A percentile compares a stretch with the other conserved stretches of the same genome.
phyloP scores from a whole-genome alignment of 2,329 filamentous ascomycete species.

The Colletotrichum gigasporum region DNA sequence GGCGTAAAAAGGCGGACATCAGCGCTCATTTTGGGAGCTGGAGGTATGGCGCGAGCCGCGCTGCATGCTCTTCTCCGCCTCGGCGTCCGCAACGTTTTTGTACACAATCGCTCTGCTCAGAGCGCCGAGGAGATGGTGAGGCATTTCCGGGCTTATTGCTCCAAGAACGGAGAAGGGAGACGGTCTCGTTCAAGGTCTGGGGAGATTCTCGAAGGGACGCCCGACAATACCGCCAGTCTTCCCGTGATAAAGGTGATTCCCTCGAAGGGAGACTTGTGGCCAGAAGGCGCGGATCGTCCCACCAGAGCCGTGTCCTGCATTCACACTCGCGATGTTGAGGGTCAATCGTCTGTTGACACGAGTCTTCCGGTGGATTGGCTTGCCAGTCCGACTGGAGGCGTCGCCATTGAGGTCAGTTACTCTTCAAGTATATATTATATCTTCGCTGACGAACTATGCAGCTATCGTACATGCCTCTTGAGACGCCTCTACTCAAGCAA shows the following conservation, averaged over 20 bases:
- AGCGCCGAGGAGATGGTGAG: constrained; percentile 73
- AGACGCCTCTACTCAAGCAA: constrained; percentile 76
- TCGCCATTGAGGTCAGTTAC: constrained; percentile 76
- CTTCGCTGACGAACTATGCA: not conserved
- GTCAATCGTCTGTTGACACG: constrained; percentile 73
- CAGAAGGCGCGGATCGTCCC: constrained; percentile 66
- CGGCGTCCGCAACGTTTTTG: constrained; percentile 78
- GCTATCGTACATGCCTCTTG: constrained; percentile 67
- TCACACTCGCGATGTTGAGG: constrained; percentile 72
- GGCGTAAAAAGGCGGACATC: constrained; percentile 64
- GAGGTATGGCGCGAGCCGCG: constrained; percentile 81
- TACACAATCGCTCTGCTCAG: constrained; percentile 74
- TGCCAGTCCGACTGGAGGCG: constrained; percentile 76
- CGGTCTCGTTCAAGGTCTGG: constrained; percentile 33
- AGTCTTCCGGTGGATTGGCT: constrained; percentile 76
- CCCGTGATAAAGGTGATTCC: constrained; percentile 59
- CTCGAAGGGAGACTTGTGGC: constrained; percentile 71
- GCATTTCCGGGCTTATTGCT: constrained; percentile 69
- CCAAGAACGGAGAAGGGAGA: constrained; percentile 50
- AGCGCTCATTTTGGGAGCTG: constrained; percentile 70
- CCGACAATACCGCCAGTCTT: constrained; percentile 52
- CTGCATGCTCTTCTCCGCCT: constrained; percentile 82
- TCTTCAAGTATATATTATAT: not conserved
- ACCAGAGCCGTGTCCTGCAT: constrained; percentile 83
- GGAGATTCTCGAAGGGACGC: constrained; percentile 42